phyloP scores from a whole-genome alignment of 2,329 filamentous ascomycete species.

The Chaetomiaceae sp. region DNA sequence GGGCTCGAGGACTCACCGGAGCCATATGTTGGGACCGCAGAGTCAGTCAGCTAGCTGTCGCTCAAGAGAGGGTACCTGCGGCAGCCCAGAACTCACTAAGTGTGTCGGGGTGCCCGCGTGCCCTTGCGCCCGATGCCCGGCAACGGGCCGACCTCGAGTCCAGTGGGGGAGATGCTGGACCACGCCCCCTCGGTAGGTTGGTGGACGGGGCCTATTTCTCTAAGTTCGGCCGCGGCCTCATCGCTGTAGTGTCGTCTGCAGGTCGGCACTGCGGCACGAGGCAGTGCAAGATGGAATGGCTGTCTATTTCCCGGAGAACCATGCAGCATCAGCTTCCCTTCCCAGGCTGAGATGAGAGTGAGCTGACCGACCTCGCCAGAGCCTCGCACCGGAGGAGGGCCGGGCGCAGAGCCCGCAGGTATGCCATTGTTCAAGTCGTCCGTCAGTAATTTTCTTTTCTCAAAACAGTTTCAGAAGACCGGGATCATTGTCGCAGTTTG shows the following conservation, averaged over 20 bases:
- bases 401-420: neutral
- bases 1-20: conserved; percentile 19
- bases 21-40: conserved; percentile 19
- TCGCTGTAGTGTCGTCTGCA: neutral
- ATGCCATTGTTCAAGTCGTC: conserved; percentile 2
- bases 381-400: neutral
- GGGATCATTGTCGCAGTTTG: too few species aligned
- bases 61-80: neutral
- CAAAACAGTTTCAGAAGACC: too few species aligned
- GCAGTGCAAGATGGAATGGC: neutral
- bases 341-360: too few species aligned
- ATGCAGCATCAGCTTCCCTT: neutral
- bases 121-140: too few species aligned
- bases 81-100: neutral
- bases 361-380: conserved; percentile 4
- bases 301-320: neutral
- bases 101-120: neutral
- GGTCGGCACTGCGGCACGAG: neutral
- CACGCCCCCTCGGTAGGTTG: too few species aligned
- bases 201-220: too few species aligned
- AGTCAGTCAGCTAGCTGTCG: neutral
- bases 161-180: too few species aligned
- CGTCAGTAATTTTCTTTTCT: too few species aligned
- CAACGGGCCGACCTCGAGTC: too few species aligned
- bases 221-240: too few species aligned